Conservation (phyloP, 2,329 filamentous ascomycete genomes). For the Microascus cirrosus region DNA sequence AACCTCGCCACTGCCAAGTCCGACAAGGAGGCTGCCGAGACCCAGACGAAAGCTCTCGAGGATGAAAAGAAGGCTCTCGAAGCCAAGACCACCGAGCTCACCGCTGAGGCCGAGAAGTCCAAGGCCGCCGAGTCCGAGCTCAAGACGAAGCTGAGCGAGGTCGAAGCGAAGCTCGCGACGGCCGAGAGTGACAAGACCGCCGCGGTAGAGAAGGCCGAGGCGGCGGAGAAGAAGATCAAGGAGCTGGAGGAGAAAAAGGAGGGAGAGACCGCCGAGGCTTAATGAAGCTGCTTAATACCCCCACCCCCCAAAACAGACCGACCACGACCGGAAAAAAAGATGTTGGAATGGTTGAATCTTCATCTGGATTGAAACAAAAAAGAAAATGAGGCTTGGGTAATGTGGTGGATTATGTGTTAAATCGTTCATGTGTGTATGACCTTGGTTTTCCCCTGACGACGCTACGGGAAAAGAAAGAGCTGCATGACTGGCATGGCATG, state of each 20-base stretch:
- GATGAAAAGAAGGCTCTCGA: slow-evolving; percentile 7
- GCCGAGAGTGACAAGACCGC: slow-evolving; percentile 9
- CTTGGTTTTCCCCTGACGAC: background rate
- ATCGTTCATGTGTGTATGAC: background rate
- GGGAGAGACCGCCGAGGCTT: background rate
- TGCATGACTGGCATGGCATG: background rate
- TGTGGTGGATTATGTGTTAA: background rate
- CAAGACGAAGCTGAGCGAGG: slow-evolving; percentile 5
- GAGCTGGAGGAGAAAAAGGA: slow-evolving; percentile 6
- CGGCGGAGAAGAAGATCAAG: background rate
- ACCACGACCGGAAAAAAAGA: background rate
- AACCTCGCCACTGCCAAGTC: background rate
- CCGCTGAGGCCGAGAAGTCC: slow-evolving; percentile 1
- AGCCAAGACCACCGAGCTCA: slow-evolving; percentile 5
- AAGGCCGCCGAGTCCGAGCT: slow-evolving; percentile 10
- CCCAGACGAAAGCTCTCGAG: slow-evolving; percentile 5
- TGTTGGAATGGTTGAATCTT: background rate
- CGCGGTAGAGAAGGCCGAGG: background rate
- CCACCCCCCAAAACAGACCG: background rate
- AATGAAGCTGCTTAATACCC: background rate
- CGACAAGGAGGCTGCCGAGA: slow-evolving; percentile 6
- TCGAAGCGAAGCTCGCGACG: slow-evolving; percentile 9
- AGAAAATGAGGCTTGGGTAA: background rate
- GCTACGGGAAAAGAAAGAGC: background rate
- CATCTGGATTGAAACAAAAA: background rate